A percentile compares a stretch with the other conserved stretches of the same genome.
Conservation (phyloP, 768 basidiomycete genomes). For the Boletellus sp. region DNA sequence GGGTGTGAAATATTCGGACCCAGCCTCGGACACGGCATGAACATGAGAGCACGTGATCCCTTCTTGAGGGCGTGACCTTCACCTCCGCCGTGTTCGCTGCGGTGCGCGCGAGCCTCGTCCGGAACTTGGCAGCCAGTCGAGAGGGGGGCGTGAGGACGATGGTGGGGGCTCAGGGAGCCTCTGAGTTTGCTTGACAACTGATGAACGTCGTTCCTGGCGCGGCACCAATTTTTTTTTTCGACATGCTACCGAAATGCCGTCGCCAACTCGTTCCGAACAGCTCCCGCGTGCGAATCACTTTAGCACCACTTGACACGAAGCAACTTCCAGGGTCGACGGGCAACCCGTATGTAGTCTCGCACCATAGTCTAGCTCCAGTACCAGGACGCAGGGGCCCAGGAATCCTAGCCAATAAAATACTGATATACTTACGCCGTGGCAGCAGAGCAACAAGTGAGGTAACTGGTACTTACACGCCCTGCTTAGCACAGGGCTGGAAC, state of each 20-base stretch:
- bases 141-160: neutral
- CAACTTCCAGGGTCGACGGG: too few species aligned
- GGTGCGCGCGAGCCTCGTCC: neutral
- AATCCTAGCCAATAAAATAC: slow-evolving; percentile 17
- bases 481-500: slow-evolving; percentile 26
- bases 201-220: slow-evolving; percentile 15
- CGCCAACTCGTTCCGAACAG: neutral
- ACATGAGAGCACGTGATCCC: too few species aligned
- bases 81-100: too few species aligned
- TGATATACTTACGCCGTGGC: slow-evolving; percentile 36
- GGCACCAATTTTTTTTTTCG: slow-evolving; percentile 19
- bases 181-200: neutral
- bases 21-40: slow-evolving; percentile 1
- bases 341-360: neutral
- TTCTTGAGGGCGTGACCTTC: too few species aligned
- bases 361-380: slow-evolving; percentile 8
- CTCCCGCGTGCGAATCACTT: too few species aligned
- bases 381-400: slow-evolving; percentile 5
- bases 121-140: neutral
- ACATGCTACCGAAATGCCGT: slow-evolving; percentile 11
- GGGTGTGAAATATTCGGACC: slow-evolving; percentile 7
- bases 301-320: too few species aligned
- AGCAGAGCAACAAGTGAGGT: slow-evolving; percentile 25
- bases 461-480: slow-evolving; percentile 35
- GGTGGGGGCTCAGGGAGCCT: neutral